Conservation (phyloP, 139 green algal genomes). For the Nannochloris sp. region DNA sequence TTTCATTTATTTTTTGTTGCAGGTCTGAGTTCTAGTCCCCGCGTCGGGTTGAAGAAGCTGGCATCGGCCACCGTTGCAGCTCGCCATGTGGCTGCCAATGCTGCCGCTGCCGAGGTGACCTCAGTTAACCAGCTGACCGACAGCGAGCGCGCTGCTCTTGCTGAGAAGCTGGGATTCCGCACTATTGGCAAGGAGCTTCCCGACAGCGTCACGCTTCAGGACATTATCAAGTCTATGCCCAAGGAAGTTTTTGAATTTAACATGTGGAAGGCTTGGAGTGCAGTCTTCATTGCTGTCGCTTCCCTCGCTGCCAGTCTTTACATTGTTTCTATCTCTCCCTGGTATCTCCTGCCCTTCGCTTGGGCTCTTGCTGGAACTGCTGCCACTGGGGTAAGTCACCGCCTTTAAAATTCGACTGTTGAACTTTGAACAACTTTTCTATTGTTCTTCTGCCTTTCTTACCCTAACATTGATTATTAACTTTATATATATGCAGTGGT, state of each 20-base stretch:
- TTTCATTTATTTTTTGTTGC: no score
- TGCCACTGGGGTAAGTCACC: slow-evolving; percentile 75
- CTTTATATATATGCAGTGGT: slow-evolving; percentile 80
- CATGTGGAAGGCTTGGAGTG: slow-evolving; percentile 62
- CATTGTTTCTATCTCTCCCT: slow-evolving; percentile 76
- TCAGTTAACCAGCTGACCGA: slow-evolving; percentile 15
- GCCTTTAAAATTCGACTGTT: no score
- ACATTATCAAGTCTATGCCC: slow-evolving; percentile 82
- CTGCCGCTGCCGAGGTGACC: background rate
- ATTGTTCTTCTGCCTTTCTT: background rate
- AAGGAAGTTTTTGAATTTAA: slow-evolving; percentile 79
- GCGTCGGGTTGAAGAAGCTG: no score
- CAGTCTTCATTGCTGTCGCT: slow-evolving; percentile 49
- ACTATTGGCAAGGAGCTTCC: slow-evolving; percentile 80
- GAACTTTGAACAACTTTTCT: no score
- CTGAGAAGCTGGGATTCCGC: slow-evolving; percentile 68
- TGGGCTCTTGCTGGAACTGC: slow-evolving; percentile 86
- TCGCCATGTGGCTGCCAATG: background rate
- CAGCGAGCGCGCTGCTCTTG: slow-evolving; percentile 25
- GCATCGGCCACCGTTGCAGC: background rate
- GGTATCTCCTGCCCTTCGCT: slow-evolving; percentile 87
- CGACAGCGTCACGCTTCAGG: slow-evolving; percentile 61
- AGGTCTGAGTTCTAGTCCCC: no score
- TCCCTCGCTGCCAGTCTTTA: slow-evolving; percentile 58
- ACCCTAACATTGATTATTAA: background rate